Base-by-base conservation (phyloP, 2,329 filamentous ascomycete genomes). In the Phoma sp. region DNA sequence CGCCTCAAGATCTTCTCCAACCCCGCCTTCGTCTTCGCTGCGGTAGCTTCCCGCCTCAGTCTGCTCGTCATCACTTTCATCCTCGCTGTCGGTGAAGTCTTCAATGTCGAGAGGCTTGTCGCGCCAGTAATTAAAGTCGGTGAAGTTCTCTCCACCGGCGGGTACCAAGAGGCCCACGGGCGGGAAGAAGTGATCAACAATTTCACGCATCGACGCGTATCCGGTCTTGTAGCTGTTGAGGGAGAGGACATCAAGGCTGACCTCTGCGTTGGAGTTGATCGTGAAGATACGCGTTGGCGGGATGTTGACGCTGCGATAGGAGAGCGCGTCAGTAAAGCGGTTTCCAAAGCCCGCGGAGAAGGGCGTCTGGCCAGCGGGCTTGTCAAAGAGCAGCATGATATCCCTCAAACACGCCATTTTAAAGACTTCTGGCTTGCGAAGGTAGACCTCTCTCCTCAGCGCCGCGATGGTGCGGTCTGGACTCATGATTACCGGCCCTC, bases 341-440 rank as follows among this genome's bases (percentile, higher is more conserved):
- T 99, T 99, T 55, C 96, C 95, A 70, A 98, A 99, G 0, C 95
- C 95, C 10, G 96, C 96, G 69, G 96, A 98, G 71, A 99, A 99
- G 0, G 95, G 94, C 17, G 88, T 92, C 37, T 85, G 82, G 24
- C 89, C 86, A 0, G 85, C 24, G 51, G 74, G 65, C 68, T 77
- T 68, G 66, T 69, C 88, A 70, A 97, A 99, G 0, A 99, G 82
- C 55, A 88, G 91, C 71, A 93, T 88, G 65, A 99, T 98, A 74
- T 99, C 95, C 36, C 95, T 88, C 19, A 99, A 80, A 60, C 95
- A 99, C 2, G 95, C 92, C 96, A 99, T 99, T 78, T 99, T 99
- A 85, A 99, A 99, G 7, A 99, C 92, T 72, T 99, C 93, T 0
- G 95, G 96, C 74, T 99, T 98, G 48, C 95, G 87, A 24, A 99